A percentile compares a stretch with the other conserved stretches of the same genome.
Evolutionary conservation across 2,329 filamentous ascomycete species (phyloP).

Genomic region (Trichoderma afroharzianum): DNA sequence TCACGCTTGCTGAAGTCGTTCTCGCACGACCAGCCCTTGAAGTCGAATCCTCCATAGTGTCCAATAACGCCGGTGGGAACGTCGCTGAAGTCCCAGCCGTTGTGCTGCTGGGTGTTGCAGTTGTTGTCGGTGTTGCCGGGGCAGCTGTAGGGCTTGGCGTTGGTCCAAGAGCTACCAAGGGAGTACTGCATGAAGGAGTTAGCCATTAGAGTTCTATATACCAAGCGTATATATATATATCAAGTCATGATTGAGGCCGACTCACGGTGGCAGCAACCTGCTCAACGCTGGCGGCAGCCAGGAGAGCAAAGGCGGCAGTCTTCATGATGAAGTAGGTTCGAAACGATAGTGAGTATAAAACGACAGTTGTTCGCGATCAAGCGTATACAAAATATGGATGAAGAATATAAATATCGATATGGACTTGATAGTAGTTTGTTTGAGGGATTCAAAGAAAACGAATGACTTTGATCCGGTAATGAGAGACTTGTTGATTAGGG

Average conservation of each 20-base stretch:
- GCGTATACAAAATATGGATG: constrained; percentile 19
- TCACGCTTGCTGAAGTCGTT: constrained; percentile 57
- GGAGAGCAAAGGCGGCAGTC: constrained; percentile 41
- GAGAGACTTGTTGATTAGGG: constrained; percentile 17
- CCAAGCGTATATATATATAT: background rate
- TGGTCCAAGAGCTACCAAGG: constrained; percentile 22
- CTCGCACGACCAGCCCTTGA: constrained; percentile 69
- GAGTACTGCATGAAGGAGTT: background rate
- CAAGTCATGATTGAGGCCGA: background rate
- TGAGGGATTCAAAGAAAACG: constrained; percentile 48
- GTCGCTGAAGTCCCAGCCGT: constrained; percentile 69
- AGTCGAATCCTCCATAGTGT: constrained; percentile 68
- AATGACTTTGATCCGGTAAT: constrained; percentile 49
- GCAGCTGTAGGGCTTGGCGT: constrained; percentile 54
- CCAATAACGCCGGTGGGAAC: constrained; percentile 59
- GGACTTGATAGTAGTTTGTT: constrained; percentile 25
- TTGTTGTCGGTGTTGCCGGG: constrained; percentile 73
- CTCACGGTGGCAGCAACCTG: constrained; percentile 47
- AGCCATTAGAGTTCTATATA: background rate
- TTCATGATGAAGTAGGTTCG: constrained; percentile 44
- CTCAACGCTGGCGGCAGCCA: constrained; percentile 50
- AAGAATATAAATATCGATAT: constrained; percentile 22
- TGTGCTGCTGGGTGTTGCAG: constrained; percentile 66
- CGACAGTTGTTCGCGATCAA: background rate
- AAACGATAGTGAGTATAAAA: constrained; percentile 15